Evolutionary conservation across 2,329 filamentous ascomycete species (phyloP).

Genomic region (Exophiala oligosperma): DNA sequence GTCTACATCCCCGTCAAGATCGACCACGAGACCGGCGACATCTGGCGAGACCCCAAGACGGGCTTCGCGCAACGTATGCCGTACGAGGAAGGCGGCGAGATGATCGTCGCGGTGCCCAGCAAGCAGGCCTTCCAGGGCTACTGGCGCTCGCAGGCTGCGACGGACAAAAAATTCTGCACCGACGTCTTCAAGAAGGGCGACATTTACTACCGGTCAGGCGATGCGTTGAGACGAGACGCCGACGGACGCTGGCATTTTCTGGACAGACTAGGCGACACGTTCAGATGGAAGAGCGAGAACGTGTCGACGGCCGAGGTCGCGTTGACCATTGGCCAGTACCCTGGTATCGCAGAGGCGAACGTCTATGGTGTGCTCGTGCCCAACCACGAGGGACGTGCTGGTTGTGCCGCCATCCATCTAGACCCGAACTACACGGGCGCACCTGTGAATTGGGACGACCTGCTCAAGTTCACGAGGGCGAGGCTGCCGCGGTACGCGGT

Average conservation of each 20-base stretch:
- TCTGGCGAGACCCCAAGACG: slow-evolving; percentile 65
- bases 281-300: slow-evolving; percentile 71
- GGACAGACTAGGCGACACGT: slow-evolving; percentile 61
- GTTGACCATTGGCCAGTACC: slow-evolving; percentile 68
- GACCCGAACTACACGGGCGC: slow-evolving; percentile 44
- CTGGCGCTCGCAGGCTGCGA: slow-evolving; percentile 70
- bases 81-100: slow-evolving; percentile 72
- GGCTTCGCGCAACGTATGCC: slow-evolving; percentile 65
- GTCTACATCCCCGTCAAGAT: slow-evolving; percentile 66
- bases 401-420: slow-evolving; percentile 72
- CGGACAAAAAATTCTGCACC: slow-evolving; percentile 70
- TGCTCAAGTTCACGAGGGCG: slow-evolving; percentile 59
- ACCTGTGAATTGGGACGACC: slow-evolving; percentile 57
- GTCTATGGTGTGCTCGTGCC: slow-evolving; percentile 82
- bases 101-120: slow-evolving; percentile 67
- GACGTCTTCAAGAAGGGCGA: slow-evolving; percentile 75
- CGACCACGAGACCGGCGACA: slow-evolving; percentile 67
- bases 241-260: slow-evolving; percentile 77
- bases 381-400: slow-evolving; percentile 78
- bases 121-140: slow-evolving; percentile 75
- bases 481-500: slow-evolving; percentile 72
- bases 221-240: slow-evolving; percentile 68
- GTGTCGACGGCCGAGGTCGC: slow-evolving; percentile 80
- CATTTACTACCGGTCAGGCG: slow-evolving; percentile 81
- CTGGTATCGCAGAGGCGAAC: slow-evolving; percentile 72